Conservation (phyloP, 106 monocot species). For the Allium fistulosum region DNA sequence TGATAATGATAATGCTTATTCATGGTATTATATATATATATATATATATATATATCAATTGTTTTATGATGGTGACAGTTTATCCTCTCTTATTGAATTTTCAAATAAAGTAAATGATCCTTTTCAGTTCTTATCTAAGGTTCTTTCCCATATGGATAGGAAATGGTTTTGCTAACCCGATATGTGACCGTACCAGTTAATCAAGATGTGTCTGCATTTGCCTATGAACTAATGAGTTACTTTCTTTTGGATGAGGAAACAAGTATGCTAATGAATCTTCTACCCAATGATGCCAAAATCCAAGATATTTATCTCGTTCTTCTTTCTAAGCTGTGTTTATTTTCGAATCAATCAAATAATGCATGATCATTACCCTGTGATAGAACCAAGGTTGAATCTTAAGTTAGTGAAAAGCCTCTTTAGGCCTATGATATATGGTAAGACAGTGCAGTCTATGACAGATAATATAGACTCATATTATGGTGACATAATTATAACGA, state of each 20-base stretch:
- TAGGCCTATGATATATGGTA: slow-evolving; percentile 3
- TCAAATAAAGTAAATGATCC: not conserved
- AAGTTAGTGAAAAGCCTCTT: not conserved
- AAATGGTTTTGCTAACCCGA: not conserved
- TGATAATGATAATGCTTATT: not conserved
- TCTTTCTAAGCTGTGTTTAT: not conserved
- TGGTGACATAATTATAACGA: not conserved
- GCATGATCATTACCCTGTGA: no score
- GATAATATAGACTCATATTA: not conserved
- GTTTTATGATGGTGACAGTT: not conserved
- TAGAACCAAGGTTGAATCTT: no score
- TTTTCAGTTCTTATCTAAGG: slow-evolving; percentile 8
- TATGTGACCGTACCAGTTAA: not conserved
- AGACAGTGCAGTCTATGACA: not conserved
- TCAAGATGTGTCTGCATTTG: not conserved
- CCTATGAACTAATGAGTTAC: slow-evolving; percentile 4
- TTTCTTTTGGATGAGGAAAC: not conserved
- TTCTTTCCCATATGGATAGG: no score
- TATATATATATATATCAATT: no score
- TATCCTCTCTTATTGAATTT: not conserved
- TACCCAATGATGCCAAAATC: not conserved
- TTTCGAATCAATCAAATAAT: not conserved
- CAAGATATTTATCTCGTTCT: not conserved
- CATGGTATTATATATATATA: no score
- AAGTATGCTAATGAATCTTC: not conserved